Percentiles rank a stretch among this genome's conserved stretches.
Conservation (phyloP, 1,284 basidiomycete species). For the Lentinula novae-zelandiae region DNA sequence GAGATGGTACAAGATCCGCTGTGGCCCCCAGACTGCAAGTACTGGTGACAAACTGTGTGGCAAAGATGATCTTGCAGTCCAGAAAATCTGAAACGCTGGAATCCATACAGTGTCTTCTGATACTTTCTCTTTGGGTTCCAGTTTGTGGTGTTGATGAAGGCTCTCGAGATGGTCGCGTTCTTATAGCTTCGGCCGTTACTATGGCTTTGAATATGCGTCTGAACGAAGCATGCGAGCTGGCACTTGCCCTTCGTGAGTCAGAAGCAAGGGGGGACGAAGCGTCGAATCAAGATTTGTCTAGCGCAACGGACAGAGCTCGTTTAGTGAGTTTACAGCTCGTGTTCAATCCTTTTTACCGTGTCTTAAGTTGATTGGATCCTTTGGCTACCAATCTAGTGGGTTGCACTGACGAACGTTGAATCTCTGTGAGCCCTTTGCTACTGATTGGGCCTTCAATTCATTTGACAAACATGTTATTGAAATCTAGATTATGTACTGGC, state of each 20-base stretch:
- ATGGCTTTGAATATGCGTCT: constrained; percentile 16
- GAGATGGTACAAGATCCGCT: constrained; percentile 3
- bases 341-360: neutral
- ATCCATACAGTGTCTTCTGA: constrained; percentile 12
- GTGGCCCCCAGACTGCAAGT: constrained; percentile 7
- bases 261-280: neutral
- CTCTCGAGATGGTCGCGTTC: constrained; percentile 8
- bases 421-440: constrained; percentile 8
- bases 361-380: neutral
- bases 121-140: constrained; percentile 13
- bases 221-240: constrained; percentile 12
- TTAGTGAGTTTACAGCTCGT: constrained; percentile 6
- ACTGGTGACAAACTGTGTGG: constrained; percentile 1
- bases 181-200: constrained; percentile 14
- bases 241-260: neutral
- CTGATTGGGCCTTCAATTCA: neutral
- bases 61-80: constrained; percentile 11
- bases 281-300: neutral
- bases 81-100: constrained; percentile 11
- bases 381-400: constrained; percentile 8
- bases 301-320: constrained; percentile 9
- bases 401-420: constrained; percentile 14
- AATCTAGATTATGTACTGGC: constrained; percentile 13
- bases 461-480: neutral
- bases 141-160: constrained; percentile 6